Evolutionary conservation across 108 stramenopile genomes (phyloP).

Genomic region (Stephanodiscus triporus): DNA sequence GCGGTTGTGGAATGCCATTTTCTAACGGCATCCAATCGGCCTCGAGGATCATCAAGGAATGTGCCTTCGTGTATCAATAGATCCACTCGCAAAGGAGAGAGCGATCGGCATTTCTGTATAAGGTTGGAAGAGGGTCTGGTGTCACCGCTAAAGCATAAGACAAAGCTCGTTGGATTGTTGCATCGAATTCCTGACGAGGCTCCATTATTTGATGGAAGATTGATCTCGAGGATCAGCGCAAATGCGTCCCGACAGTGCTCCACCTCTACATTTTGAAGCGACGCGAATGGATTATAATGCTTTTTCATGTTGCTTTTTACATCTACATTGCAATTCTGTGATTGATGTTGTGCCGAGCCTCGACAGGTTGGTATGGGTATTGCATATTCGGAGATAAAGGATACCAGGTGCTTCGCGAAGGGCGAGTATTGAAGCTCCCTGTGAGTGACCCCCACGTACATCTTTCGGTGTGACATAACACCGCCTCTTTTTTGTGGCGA

Average conservation of each 20-base stretch:
- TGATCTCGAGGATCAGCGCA: conserved; percentile 61
- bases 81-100: background rate
- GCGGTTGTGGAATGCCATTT: conserved; percentile 60
- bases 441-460: conserved; percentile 47
- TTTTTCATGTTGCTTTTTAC: conserved; percentile 1
- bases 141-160: conserved; percentile 78
- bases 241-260: conserved; percentile 71
- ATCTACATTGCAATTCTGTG: conserved; percentile 16
- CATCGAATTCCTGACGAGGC: background rate
- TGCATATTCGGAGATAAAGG: conserved; percentile 26
- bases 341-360: background rate
- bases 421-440: conserved; percentile 52
- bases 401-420: conserved; percentile 26
- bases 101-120: conserved; percentile 50
- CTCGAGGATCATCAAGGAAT: conserved; percentile 49
- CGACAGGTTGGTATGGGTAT: conserved; percentile 23
- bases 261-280: conserved; percentile 64
- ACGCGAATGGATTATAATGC: conserved; percentile 51
- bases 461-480: background rate
- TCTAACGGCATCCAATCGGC: conserved; percentile 40
- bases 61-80: conserved; percentile 66
- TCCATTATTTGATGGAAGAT: conserved; percentile 15
- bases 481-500: background rate
- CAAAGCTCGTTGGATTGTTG: conserved; percentile 23
- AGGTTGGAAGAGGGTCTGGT: conserved; percentile 68